Base-by-base conservation (phyloP, 495 filamentous ascomycete species). In the Glarea lozoyensis region DNA sequence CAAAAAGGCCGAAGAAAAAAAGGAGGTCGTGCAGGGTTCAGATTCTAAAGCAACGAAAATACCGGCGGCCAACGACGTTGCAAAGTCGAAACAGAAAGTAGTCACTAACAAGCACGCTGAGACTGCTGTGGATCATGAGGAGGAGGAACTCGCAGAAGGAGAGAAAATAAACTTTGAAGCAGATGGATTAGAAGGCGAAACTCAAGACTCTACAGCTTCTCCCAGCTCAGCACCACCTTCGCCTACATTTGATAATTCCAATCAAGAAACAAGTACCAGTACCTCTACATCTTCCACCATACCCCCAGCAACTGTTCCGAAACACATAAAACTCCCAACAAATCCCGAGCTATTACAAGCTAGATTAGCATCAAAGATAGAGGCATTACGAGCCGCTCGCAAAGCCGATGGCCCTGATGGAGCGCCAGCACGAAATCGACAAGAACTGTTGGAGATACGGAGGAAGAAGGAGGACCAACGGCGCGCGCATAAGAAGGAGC, bases 391-490 rank as follows among this genome's bases (percentile, higher is more conserved):
- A 39, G 82, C 84, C 1, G 73, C 71, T 18, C 80, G 88, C 37
- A 90, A 92, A 55, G 88, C 88, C 17, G 84, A 89, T 50, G 85
- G 81, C 11, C 69, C 75, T 4, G 75, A 94, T 55, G 85, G 85
- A 49, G 76, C 79, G 45, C 82, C 86, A 19, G 81, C 90, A 30
- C 75, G 80, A 34, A 92, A 80, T 43, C 72, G 88, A 37, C 81
- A 92, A 63, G 89, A 96, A 49, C 73, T 98, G 2, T 82, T 98
- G 52, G 93, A 96, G 61, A 70, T 82, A 12, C 77, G 92, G 3
- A 78, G 90, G 38, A 77, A 82, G 56, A 95, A 94, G 64, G 86
- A 90, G 58, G 78, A 84, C 38, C 72, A 85, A 52, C 81, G 88
- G 31, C 87, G 84, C 60, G 78, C 80, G 27, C 83, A 87, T 60